Evolutionary conservation across 1,284 basidiomycete species (phyloP).

Genomic region (Cryptococcus sp.): DNA sequence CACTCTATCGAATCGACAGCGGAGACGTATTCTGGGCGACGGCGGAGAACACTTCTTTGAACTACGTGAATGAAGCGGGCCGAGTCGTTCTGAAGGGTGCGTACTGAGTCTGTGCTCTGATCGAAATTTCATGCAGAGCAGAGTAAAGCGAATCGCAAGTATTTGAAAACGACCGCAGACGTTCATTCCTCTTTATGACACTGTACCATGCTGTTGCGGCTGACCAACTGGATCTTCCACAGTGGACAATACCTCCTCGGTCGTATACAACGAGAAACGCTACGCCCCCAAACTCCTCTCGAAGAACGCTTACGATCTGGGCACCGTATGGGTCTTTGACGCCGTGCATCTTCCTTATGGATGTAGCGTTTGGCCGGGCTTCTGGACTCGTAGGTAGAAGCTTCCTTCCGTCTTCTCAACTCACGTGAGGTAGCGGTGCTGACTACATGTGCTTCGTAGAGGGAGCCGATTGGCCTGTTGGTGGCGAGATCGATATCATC

Average conservation of each 20-base stretch:
- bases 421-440: background rate
- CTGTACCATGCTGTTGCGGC: no score
- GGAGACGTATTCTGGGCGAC: constrained; percentile 61
- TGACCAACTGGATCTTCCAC: no score
- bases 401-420: no score
- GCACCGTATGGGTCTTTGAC: constrained; percentile 68
- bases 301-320: constrained; percentile 63
- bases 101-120: constrained; percentile 31
- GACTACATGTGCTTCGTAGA: constrained; percentile 17
- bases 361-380: constrained; percentile 41
- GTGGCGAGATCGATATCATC: constrained; percentile 50
- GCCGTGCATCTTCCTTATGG: constrained; percentile 65
- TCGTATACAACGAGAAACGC: constrained; percentile 63
- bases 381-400: constrained; percentile 36
- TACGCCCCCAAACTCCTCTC: constrained; percentile 68
- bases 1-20: constrained; percentile 44
- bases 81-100: constrained; percentile 78
- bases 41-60: constrained; percentile 45
- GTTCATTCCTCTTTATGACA: no score
- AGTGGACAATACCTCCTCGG: constrained; percentile 38
- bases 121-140: background rate
- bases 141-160: background rate
- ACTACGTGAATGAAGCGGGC: constrained; percentile 63
- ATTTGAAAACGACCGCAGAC: no score
- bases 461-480: constrained; percentile 42